Base-by-base conservation (phyloP, 164 flowering plant genomes). In the Aristolochia contorta region DNA sequence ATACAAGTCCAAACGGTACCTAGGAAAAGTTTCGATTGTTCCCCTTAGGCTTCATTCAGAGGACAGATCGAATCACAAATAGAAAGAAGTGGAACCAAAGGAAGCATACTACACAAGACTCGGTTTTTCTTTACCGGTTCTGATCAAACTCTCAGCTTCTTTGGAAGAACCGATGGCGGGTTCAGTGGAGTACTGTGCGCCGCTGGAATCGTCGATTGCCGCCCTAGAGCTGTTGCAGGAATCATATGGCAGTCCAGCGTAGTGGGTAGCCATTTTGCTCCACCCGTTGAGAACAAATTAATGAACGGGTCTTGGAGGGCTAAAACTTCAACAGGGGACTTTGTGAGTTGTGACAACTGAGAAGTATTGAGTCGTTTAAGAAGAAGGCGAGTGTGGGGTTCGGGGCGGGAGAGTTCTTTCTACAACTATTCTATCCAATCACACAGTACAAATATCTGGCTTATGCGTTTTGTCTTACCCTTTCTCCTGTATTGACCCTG, bases 1-100 rank as follows among this genome's bases (percentile, higher is more conserved):
- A 76, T 48, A 33, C 85, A 84, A 0, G 84, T 85, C 91, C 87
- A 84, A 52, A 70, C 4, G 4, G 71, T 80, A 12, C 97, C 97
- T 86, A 71, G 7, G 25, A 48, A 52, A 15, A 45, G 56, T 66
- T 22, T 47, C 4, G 0, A 0, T 19, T 3, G 1, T 50, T 15
- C 15, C 59, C 57, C 21, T 9, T 8, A 56, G 58, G 58, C 61
- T 25, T 12, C 47, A 51, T 14, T n/a, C 59, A 2, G 50, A 62
- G 60, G 43, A 59, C 4, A 27, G 30, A 27, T 2, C 16, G 18
- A 61, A n/a, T 48, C 30, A 32, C 7, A 56, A 12, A 63, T 0
- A 7, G 12, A 23, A 16, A 6, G 54, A 19, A 12, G 10, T 10
- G 13, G 43, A 1, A 51, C n/a, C 15, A 48, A 32, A 32, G 15